phyloP scores from a whole-genome alignment of 257 asterid species.

The Lycium ferocissimum region DNA sequence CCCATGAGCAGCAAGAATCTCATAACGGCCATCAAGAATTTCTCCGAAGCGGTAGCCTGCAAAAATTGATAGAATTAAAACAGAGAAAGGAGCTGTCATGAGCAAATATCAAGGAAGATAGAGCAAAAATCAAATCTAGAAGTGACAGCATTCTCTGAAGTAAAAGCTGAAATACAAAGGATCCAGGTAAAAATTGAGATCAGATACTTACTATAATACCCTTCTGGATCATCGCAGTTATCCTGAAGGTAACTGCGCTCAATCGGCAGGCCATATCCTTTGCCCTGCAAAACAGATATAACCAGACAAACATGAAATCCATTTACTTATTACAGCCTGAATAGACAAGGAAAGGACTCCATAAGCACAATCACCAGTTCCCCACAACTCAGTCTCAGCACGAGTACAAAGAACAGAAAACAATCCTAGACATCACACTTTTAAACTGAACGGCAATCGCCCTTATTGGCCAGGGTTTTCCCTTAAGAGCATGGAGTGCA shows the following conservation, averaged over 20 bases:
- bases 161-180: neutral
- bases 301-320: constrained; percentile 13
- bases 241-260: constrained; percentile 83
- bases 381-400: neutral
- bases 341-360: neutral
- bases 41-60: constrained; percentile 97
- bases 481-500: neutral
- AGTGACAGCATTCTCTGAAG: neutral
- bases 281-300: constrained; percentile 57
- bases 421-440: neutral
- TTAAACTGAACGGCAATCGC: neutral
- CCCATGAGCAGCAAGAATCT: constrained; percentile 97
- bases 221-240: constrained; percentile 98
- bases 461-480: neutral
- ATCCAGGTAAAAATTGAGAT: neutral
- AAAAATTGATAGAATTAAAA: neutral
- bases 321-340: neutral
- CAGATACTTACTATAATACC: constrained; percentile 77
- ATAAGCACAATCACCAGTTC: neutral
- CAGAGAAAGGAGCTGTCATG: neutral
- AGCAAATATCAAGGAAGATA: constrained; percentile 6
- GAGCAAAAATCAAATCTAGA: neutral
- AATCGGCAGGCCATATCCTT: constrained; percentile 73
- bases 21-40: constrained; percentile 86
- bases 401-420: neutral